phyloP scores from a whole-genome alignment of 495 filamentous ascomycete species.

The Lepraria neglecta region DNA sequence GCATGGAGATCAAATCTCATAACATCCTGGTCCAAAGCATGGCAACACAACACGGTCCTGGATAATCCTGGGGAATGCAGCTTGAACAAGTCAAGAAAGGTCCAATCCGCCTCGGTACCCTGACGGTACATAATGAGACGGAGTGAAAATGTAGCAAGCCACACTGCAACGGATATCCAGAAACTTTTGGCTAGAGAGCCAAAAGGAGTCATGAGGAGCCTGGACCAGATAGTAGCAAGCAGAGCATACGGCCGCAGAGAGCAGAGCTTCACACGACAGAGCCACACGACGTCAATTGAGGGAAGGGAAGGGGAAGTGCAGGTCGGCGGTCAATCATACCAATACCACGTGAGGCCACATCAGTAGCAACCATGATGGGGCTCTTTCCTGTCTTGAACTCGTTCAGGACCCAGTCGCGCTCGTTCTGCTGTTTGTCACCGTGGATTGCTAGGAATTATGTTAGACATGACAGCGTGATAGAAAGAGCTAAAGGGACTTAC shows the following conservation, averaged over 20 bases:
- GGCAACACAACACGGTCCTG: constrained; percentile 67
- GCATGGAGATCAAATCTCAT: constrained; percentile 48
- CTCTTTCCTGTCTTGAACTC: constrained; percentile 97
- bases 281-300: constrained; percentile 56
- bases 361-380: constrained; percentile 87
- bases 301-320: constrained; percentile 42
- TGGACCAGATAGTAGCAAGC: constrained; percentile 79
- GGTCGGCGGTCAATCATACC: constrained; percentile 80
- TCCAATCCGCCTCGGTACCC: constrained; percentile 70
- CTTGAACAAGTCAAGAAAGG: constrained; percentile 66
- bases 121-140: constrained; percentile 63
- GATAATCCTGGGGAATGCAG: constrained; percentile 60
- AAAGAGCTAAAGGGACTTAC: constrained; percentile 48
- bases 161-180: constrained; percentile 80
- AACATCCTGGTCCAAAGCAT: constrained; percentile 44
- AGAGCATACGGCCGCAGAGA: constrained; percentile 73
- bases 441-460: constrained; percentile 69
- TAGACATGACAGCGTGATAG: constrained; percentile 74
- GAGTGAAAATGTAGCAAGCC: constrained; percentile 63
- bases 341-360: constrained; percentile 95
- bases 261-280: constrained; percentile 79
- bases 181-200: constrained; percentile 70
- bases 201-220: constrained; percentile 69
- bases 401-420: constrained; percentile 98
- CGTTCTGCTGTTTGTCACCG: constrained; percentile 98